Conservation (phyloP, 2,329 filamentous ascomycete species). For the Lachnellula subtilissima region DNA sequence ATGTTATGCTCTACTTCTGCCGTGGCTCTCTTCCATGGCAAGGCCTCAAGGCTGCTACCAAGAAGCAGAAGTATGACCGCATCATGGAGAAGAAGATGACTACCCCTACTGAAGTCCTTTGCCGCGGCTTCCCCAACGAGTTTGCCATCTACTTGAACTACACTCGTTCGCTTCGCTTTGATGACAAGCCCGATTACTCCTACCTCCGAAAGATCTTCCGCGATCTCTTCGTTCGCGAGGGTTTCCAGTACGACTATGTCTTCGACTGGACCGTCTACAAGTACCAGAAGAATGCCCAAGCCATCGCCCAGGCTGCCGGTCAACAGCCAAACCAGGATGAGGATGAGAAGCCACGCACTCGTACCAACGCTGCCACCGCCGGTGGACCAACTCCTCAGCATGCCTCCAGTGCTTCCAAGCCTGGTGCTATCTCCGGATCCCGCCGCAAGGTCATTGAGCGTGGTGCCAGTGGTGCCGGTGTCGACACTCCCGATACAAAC, state of each 20-base stretch:
- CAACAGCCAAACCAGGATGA: slow-evolving; percentile 62
- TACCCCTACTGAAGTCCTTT: slow-evolving; percentile 95
- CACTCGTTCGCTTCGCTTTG: slow-evolving; percentile 95
- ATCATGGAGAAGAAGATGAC: slow-evolving; percentile 99
- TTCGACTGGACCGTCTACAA: slow-evolving; percentile 99
- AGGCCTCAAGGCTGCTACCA: slow-evolving; percentile 94
- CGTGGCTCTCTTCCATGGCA: slow-evolving; percentile 98
- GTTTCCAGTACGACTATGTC: slow-evolving; percentile 99
- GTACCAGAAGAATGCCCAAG: slow-evolving; percentile 98
- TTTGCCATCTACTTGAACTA: slow-evolving; percentile 99
- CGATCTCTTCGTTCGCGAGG: slow-evolving; percentile 96
- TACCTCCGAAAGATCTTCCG: slow-evolving; percentile 99
- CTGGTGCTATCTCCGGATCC: slow-evolving; percentile 67
- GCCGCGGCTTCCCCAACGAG: slow-evolving; percentile 98
- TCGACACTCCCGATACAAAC: slow-evolving; percentile 67
- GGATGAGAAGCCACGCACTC: slow-evolving; percentile 70
- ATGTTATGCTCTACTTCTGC: slow-evolving; percentile 99
- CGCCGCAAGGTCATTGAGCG: slow-evolving; percentile 82
- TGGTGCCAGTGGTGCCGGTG: slow-evolving; percentile 47
- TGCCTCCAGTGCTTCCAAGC: slow-evolving; percentile 58
- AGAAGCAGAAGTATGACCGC: slow-evolving; percentile 99
- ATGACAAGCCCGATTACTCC: slow-evolving; percentile 99
- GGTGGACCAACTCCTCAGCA: slow-evolving; percentile 50
- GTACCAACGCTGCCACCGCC: slow-evolving; percentile 60
- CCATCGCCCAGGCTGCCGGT: slow-evolving; percentile 77